Percentiles rank a stretch among this genome's conserved stretches.
Conservation (phyloP, 2,329 filamentous ascomycete genomes). For the Epicoccum nigrum region DNA sequence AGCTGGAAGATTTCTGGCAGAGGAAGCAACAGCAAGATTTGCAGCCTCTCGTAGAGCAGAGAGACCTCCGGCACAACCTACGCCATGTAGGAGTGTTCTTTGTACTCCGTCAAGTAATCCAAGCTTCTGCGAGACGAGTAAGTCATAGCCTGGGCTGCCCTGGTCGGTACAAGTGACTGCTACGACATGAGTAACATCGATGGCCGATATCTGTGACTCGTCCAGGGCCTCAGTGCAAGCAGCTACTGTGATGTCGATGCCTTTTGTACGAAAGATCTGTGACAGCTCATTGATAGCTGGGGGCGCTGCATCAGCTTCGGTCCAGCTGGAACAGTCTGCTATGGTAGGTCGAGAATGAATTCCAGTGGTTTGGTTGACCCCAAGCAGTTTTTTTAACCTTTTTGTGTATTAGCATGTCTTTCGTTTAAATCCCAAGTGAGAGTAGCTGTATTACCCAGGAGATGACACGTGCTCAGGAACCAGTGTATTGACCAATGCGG, state of each 20-base stretch:
- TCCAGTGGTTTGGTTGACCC: conserved; percentile 22
- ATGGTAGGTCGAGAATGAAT: conserved; percentile 23
- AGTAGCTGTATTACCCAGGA: conserved; percentile 10
- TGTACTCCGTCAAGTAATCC: conserved; percentile 39
- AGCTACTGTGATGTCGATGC: conserved; percentile 37
- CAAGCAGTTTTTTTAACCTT: conserved; percentile 25
- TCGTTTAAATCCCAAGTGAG: background rate
- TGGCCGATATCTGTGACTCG: conserved; percentile 30
- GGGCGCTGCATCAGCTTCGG: conserved; percentile 17
- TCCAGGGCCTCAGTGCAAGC: conserved; percentile 44
- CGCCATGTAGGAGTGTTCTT: conserved; percentile 45
- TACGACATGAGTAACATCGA: conserved; percentile 47
- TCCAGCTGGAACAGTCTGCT: conserved; percentile 14
- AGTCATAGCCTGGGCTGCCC: conserved; percentile 49
- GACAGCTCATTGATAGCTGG: conserved; percentile 35
- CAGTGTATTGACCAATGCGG: conserved; percentile 12
- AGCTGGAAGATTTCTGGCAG: conserved; percentile 64
- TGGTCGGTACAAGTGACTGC: conserved; percentile 49
- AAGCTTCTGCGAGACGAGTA: conserved; percentile 45
- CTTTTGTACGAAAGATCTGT: conserved; percentile 33
- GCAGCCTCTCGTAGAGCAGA: conserved; percentile 56
- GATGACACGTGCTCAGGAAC: conserved; percentile 18
- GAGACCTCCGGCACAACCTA: conserved; percentile 50
- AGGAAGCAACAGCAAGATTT: conserved; percentile 68
- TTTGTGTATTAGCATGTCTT: background rate